phyloP scores from a whole-genome alignment of 2,329 filamentous ascomycete genomes.

The Pyrenophora tritici-repentis region DNA sequence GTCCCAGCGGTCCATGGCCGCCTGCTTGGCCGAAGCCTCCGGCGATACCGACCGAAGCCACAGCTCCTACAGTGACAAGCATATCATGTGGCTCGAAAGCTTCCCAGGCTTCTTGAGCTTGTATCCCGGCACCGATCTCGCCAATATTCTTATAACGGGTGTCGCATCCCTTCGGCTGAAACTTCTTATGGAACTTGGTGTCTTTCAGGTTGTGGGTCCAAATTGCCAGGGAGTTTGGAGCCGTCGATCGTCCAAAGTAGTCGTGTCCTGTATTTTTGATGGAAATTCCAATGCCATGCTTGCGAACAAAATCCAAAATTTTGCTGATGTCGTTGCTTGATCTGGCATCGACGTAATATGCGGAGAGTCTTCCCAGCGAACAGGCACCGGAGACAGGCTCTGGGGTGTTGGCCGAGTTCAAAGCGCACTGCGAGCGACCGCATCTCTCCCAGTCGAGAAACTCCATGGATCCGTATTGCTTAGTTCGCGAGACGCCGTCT shows the following conservation, averaged over 20 bases:
- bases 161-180: conserved; percentile 33
- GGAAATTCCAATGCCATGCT: conserved; percentile 41
- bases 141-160: conserved; percentile 39
- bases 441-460: conserved; percentile 45
- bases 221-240: conserved; percentile 41
- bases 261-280: conserved; percentile 48
- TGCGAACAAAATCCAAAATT: conserved; percentile 35
- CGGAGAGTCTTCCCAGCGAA: conserved; percentile 40
- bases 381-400: conserved; percentile 34
- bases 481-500: conserved; percentile 31
- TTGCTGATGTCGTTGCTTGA: conserved; percentile 33
- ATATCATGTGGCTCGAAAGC: conserved; percentile 41
- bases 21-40: conserved; percentile 54
- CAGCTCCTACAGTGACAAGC: conserved; percentile 44
- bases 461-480: conserved; percentile 42
- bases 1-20: conserved; percentile 60
- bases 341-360: conserved; percentile 41
- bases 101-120: conserved; percentile 44
- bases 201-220: conserved; percentile 46
- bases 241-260: conserved; percentile 43
- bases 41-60: conserved; percentile 56
- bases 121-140: conserved; percentile 42
- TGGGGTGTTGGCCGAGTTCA: conserved; percentile 34
- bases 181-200: conserved; percentile 31
- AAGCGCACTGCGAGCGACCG: conserved; percentile 36